Evolutionary conservation across 192 early-diverging fungal genomes (phyloP).

Genomic region (Coemansia sp.): DNA sequence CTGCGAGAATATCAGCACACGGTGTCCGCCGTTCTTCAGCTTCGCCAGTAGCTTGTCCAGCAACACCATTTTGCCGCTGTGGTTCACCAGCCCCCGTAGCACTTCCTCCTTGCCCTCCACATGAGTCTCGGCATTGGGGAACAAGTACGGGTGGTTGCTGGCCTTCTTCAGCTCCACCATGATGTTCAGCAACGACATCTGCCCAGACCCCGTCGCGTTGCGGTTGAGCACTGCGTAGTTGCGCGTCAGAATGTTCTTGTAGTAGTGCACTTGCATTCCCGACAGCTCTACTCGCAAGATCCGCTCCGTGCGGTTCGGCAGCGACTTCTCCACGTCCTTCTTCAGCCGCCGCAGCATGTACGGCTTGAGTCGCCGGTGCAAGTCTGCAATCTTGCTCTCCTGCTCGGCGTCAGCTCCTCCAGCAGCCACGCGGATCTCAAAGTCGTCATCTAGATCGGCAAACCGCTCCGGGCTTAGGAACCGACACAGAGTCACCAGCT

Average conservation of each 20-base stretch:
- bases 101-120: slow-evolving; percentile 69
- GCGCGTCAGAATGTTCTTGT: slow-evolving; percentile 93
- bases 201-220: slow-evolving; percentile 61
- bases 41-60: slow-evolving; percentile 94
- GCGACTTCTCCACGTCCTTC: slow-evolving; percentile 97
- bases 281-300: slow-evolving; percentile 94
- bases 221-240: slow-evolving; percentile 89
- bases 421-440: slow-evolving; percentile 64
- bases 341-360: slow-evolving; percentile 96
- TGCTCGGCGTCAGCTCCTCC: slow-evolving; percentile 65
- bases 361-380: slow-evolving; percentile 82
- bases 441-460: slow-evolving; percentile 77
- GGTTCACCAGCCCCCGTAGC: slow-evolving; percentile 79
- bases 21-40: slow-evolving; percentile 88
- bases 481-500: slow-evolving; percentile 85
- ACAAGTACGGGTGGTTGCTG: slow-evolving; percentile 94
- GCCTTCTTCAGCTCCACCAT: slow-evolving; percentile 97
- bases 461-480: slow-evolving; percentile 95
- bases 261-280: slow-evolving; percentile 87
- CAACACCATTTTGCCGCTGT: slow-evolving; percentile 98
- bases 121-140: slow-evolving; percentile 74
- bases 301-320: slow-evolving; percentile 95
- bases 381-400: slow-evolving; percentile 78
- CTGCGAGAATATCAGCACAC: slow-evolving; percentile 98
- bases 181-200: slow-evolving; percentile 89